A percentile compares a stretch with the other conserved stretches of the same genome.
phyloP scores from a whole-genome alignment of 2,329 filamentous ascomycete species.

The Rutstroemia sp. region DNA sequence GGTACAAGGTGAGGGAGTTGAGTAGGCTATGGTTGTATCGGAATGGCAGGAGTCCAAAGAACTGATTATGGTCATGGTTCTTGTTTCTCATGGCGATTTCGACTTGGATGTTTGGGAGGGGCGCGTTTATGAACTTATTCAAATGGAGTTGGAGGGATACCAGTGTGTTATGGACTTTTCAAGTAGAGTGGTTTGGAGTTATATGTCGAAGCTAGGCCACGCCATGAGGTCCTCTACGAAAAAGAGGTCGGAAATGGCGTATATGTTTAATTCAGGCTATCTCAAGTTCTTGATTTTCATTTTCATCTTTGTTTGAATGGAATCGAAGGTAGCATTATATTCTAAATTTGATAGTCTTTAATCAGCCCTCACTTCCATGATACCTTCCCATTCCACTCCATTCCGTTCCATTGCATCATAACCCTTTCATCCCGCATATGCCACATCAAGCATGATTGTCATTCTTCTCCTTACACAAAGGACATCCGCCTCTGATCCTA shows the following conservation, averaged over 20 bases:
- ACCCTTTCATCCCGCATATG: neutral
- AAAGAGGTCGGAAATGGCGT: no score
- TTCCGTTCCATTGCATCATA: neutral
- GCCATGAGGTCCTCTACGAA: no score
- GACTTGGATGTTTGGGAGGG: neutral
- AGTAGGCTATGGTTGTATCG: constrained; percentile 57
- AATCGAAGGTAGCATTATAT: constrained; percentile 6
- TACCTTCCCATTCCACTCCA: neutral
- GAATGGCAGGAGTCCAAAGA: constrained; percentile 46
- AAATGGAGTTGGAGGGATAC: neutral
- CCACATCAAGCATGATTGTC: neutral
- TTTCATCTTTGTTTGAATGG: no score
- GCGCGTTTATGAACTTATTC: no score
- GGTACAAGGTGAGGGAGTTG: constrained; percentile 50
- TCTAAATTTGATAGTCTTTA: constrained; percentile 3
- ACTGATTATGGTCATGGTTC: constrained; percentile 13
- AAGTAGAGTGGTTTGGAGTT: no score
- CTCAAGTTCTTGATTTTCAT: neutral
- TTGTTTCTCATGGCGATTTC: neutral
- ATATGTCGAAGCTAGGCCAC: no score
- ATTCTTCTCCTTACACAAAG: constrained; percentile 39
- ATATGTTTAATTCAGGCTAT: no score
- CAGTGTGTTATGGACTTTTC: no score
- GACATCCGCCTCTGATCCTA: constrained; percentile 58
- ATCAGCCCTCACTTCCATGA: neutral